phyloP scores from a whole-genome alignment of 2,329 filamentous ascomycete species.

The Nakataea oryzae region DNA sequence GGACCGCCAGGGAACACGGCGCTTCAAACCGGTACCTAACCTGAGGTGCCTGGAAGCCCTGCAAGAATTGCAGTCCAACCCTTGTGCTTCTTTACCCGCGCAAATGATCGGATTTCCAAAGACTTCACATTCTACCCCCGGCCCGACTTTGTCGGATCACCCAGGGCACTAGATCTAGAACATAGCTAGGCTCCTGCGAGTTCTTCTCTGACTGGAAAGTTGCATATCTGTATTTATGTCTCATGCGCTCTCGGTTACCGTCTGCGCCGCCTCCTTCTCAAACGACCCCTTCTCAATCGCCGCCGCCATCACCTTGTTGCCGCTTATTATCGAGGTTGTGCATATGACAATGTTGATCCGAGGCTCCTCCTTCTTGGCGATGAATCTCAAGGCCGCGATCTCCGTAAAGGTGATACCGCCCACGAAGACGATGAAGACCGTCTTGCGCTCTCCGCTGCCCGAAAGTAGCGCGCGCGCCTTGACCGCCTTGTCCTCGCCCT shows the following conservation, averaged over 20 bases:
- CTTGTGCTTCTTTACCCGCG: neutral
- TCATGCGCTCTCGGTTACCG: neutral
- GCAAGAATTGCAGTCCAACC: neutral
- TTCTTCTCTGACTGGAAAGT: neutral
- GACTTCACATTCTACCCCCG: neutral
- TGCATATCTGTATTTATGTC: neutral
- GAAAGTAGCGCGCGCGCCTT: conserved; percentile 77
- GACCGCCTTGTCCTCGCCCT: conserved; percentile 84
- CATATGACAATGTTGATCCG: conserved; percentile 73
- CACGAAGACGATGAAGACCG: conserved; percentile 90
- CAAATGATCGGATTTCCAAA: neutral
- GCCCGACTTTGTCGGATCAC: no score
- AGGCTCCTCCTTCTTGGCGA: conserved; percentile 68
- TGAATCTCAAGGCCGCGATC: conserved; percentile 85
- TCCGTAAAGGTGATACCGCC: conserved; percentile 97
- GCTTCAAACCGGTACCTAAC: neutral
- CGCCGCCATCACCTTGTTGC: conserved; percentile 78
- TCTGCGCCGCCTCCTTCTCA: conserved; percentile 15
- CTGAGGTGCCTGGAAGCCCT: neutral
- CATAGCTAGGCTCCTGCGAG: no score
- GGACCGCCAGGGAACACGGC: neutral
- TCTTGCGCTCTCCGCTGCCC: conserved; percentile 66
- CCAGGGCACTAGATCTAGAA: no score
- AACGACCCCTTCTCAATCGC: conserved; percentile 66
- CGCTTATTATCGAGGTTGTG: conserved; percentile 84